Conservation (phyloP, 768 basidiomycete species). For the Kwoniella sp. region DNA sequence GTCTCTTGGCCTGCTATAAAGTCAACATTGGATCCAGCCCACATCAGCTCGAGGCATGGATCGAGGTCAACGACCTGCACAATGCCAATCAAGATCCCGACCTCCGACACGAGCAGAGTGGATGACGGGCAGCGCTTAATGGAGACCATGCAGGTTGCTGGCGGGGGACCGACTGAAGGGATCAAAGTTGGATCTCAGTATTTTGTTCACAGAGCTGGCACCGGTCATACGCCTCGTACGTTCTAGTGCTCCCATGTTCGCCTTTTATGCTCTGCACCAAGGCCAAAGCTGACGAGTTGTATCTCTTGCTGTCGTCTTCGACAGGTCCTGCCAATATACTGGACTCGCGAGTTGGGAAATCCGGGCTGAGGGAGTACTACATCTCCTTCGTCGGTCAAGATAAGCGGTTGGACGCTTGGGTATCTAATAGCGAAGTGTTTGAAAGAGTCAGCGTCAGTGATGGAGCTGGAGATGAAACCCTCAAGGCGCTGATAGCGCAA, state of each 20-base stretch:
- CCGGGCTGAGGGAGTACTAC: constrained; percentile 35
- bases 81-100: constrained; percentile 3
- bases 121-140: not conserved
- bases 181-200: not conserved
- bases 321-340: constrained; percentile 31
- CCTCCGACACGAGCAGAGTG: not conserved
- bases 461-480: not conserved
- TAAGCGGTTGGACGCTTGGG: constrained; percentile 47
- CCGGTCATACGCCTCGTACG: constrained; percentile 28
- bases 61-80: not conserved
- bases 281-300: not conserved
- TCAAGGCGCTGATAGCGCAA: too few relatives aligned
- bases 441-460: not conserved
- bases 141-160: too few relatives aligned
- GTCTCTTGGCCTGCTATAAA: too few relatives aligned
- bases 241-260: not conserved
- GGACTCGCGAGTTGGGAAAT: constrained; percentile 20
- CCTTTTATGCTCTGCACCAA: not conserved
- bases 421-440: constrained; percentile 3
- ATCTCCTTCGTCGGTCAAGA: constrained; percentile 42
- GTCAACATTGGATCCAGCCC: too few relatives aligned
- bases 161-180: not conserved
- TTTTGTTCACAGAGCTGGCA: not conserved
- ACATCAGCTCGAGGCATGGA: too few relatives aligned
- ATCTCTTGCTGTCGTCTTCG: too few relatives aligned